Conservation (phyloP, 345 rosid species). For the Citrus cavaleriei region DNA sequence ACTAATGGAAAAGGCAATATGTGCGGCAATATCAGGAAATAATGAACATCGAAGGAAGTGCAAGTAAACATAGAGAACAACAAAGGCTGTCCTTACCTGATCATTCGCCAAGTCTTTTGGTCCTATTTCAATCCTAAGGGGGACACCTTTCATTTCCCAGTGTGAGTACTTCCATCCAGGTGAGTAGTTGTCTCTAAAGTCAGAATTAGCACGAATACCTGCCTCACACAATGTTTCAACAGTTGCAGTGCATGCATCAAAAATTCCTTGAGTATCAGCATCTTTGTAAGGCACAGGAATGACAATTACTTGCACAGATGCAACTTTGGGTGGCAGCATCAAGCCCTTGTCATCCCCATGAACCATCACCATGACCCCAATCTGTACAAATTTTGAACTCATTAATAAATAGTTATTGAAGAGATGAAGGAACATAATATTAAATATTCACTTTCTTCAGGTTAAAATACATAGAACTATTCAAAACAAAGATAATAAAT, state of each 20-base stretch:
- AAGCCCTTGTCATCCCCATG: slow-evolving; percentile 92
- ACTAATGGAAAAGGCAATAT: background rate
- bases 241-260: slow-evolving; percentile 79
- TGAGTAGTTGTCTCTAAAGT: slow-evolving; percentile 83
- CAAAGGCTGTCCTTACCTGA: slow-evolving; percentile 42
- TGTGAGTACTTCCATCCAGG: slow-evolving; percentile 99
- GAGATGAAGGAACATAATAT: background rate
- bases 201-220: slow-evolving; percentile 77
- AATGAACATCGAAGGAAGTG: background rate
- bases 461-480: background rate
- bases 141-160: slow-evolving; percentile 99
- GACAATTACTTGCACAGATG: slow-evolving; percentile 81
- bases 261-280: slow-evolving; percentile 79
- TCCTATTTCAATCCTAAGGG: slow-evolving; percentile 94
- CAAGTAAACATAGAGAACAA: background rate
- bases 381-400: slow-evolving; percentile 33
- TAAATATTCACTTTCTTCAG: background rate
- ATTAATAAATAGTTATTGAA: background rate
- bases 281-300: slow-evolving; percentile 95
- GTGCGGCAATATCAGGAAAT: background rate
- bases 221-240: slow-evolving; percentile 59
- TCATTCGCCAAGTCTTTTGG: slow-evolving; percentile 82
- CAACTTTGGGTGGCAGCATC: slow-evolving; percentile 88
- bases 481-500: background rate
- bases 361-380: slow-evolving; percentile 98